A percentile compares a stretch with the other conserved stretches of the same genome.
Evolutionary conservation across 768 basidiomycete genomes (phyloP).

Genomic region (Clitopilus hobsonii): DNA sequence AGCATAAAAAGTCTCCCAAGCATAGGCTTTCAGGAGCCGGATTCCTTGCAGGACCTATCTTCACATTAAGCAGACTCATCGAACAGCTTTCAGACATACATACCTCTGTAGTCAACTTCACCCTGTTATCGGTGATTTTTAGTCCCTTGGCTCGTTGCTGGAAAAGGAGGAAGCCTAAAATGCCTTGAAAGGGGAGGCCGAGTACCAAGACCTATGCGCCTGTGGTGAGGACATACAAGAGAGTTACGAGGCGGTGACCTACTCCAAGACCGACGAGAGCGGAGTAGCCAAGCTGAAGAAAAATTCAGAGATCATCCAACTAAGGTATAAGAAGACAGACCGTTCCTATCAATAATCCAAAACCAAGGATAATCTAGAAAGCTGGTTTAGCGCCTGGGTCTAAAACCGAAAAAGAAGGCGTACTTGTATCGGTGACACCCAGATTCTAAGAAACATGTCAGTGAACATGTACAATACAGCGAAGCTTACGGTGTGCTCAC

Average conservation of each 20-base stretch:
- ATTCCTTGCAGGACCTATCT: conserved; percentile 58
- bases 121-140: conserved; percentile 61
- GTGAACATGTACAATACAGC: background rate
- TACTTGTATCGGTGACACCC: conserved; percentile 57
- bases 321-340: conserved; percentile 30
- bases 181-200: conserved; percentile 54
- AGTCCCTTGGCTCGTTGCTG: conserved; percentile 50
- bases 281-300: conserved; percentile 54
- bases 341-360: conserved; percentile 58
- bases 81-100: background rate
- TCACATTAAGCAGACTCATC: too few species aligned
- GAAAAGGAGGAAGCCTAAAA: conserved; percentile 50
- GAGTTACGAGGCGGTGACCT: conserved; percentile 9
- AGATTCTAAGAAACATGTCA: conserved; percentile 31
- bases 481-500: conserved; percentile 20
- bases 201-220: conserved; percentile 41
- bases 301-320: too few species aligned
- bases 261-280: conserved; percentile 60
- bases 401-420: background rate
- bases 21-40: conserved; percentile 60
- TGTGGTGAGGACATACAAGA: conserved; percentile 6
- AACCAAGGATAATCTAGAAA: conserved; percentile 45
- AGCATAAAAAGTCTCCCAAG: conserved; percentile 51
- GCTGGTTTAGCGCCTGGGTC: background rate
- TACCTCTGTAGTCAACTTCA: conserved; percentile 60